Conservation (phyloP, 192 early-diverging fungal species). For the Backusella tuberculispora region DNA sequence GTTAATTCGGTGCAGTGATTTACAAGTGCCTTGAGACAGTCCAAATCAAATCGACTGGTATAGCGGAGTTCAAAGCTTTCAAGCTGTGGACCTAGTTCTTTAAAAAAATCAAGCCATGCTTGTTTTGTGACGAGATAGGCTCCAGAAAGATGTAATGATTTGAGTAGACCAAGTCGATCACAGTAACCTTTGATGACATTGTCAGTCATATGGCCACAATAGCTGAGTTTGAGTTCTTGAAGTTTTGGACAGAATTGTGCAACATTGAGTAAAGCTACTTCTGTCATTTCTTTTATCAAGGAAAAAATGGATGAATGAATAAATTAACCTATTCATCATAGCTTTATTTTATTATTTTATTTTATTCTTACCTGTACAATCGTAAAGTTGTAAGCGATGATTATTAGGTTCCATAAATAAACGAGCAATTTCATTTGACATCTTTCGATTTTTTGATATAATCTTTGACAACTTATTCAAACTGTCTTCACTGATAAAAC, state of each 20-base stretch:
- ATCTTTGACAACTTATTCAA: slow-evolving; percentile 78
- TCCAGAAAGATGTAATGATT: slow-evolving; percentile 66
- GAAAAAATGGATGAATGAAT: neutral
- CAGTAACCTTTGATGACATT: slow-evolving; percentile 47
- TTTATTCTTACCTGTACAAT: slow-evolving; percentile 63
- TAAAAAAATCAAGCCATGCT: slow-evolving; percentile 66
- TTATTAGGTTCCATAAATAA: slow-evolving; percentile 73
- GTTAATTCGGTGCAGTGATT: slow-evolving; percentile 46
- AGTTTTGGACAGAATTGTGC: slow-evolving; percentile 65
- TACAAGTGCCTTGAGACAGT: slow-evolving; percentile 54
- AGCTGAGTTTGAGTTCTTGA: slow-evolving; percentile 63
- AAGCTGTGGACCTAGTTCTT: slow-evolving; percentile 53
- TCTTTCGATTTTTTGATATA: slow-evolving; percentile 72
- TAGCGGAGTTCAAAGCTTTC: slow-evolving; percentile 59
- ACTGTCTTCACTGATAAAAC: slow-evolving; percentile 73
- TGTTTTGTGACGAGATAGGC: slow-evolving; percentile 67
- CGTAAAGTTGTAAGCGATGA: slow-evolving; percentile 67
- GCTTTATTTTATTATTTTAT: neutral
- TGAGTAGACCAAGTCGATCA: slow-evolving; percentile 47
- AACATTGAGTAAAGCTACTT: slow-evolving; percentile 58
- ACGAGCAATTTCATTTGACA: slow-evolving; percentile 64
- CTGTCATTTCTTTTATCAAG: slow-evolving; percentile 45
- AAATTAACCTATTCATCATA: too few relatives aligned
- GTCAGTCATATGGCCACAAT: slow-evolving; percentile 74
- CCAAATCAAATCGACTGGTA: slow-evolving; percentile 58